These are phyloP conservation scores for Prunus fruticosa DNA, from an alignment of 306 rosid genomes.

Conservation along the genomic window DNA sequence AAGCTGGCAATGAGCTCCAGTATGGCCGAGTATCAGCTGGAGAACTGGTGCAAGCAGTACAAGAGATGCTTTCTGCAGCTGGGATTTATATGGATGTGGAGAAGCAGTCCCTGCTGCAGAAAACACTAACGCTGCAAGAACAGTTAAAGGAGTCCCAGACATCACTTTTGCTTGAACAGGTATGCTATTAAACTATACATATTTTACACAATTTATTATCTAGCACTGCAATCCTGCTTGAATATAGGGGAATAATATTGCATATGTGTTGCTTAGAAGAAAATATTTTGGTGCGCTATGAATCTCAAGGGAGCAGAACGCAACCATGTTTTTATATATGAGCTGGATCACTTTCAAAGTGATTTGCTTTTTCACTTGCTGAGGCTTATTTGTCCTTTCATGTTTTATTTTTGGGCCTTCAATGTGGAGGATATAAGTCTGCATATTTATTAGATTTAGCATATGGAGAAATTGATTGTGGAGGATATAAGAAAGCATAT, in stretches of 20 bases:
- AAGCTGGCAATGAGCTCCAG: constrained; percentile 52
- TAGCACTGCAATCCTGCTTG: constrained; percentile 1
- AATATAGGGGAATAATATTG: neutral
- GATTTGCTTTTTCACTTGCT: neutral
- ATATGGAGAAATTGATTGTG: neutral
- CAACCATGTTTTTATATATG: too few species aligned
- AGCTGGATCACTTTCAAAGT: neutral
- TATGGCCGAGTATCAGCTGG: constrained; percentile 79
- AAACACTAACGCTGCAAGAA: constrained; percentile 75
- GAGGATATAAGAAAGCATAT: neutral
- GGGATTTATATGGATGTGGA: constrained; percentile 87
- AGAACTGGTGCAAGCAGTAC: constrained; percentile 89
- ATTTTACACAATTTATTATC: constrained; percentile 9
- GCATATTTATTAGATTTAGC: neutral
- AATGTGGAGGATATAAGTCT: neutral
- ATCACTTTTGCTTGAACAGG: constrained; percentile 85
- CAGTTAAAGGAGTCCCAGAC: constrained; percentile 80
- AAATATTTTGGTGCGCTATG: neutral
- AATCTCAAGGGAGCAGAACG: constrained; percentile 1
- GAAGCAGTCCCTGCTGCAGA: constrained; percentile 73
- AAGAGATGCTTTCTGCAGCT: constrained; percentile 90
- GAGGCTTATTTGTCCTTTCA: neutral
- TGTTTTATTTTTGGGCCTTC: too few species aligned
- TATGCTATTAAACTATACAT: constrained; percentile 31
- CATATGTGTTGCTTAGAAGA: neutral